Conservation (phyloP, 2,329 filamentous ascomycete species). For the Xylaria sp. region DNA sequence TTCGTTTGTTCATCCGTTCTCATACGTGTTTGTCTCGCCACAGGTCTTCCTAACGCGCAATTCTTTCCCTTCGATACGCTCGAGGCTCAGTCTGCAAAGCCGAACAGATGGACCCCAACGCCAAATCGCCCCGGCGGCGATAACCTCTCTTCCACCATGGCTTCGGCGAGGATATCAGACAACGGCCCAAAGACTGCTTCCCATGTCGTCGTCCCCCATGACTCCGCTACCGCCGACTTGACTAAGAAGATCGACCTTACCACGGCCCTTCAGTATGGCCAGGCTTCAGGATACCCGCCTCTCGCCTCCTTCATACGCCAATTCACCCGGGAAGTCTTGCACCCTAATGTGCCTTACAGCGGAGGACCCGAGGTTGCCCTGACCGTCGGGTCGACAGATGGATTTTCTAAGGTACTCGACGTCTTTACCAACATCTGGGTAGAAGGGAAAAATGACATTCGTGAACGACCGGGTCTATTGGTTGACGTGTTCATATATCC, state of each 20-base stretch:
- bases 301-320: constrained; percentile 81
- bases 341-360: constrained; percentile 82
- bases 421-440: constrained; percentile 81
- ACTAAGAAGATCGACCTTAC: constrained; percentile 80
- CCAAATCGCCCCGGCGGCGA: constrained; percentile 64
- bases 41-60: constrained; percentile 80
- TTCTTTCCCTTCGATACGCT: constrained; percentile 94
- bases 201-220: constrained; percentile 73
- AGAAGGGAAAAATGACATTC: constrained; percentile 71
- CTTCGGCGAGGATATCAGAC: constrained; percentile 13
- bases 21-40: background rate
- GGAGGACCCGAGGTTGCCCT: constrained; percentile 81
- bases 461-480: constrained; percentile 79
- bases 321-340: constrained; percentile 79
- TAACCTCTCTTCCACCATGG: constrained; percentile 41
- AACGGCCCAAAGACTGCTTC: constrained; percentile 48
- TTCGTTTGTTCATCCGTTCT: constrained; percentile 3
- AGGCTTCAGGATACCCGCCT: constrained; percentile 82
- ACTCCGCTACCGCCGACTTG: constrained; percentile 63
- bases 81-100: constrained; percentile 80
- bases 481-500: constrained; percentile 85
- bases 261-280: constrained; percentile 87
- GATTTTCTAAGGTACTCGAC: constrained; percentile 80
- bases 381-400: constrained; percentile 86
- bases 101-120: constrained; percentile 77